These are phyloP conservation scores for Vigna mungo DNA, from an alignment of 306 rosid genomes.

Conservation along the genomic window DNA sequence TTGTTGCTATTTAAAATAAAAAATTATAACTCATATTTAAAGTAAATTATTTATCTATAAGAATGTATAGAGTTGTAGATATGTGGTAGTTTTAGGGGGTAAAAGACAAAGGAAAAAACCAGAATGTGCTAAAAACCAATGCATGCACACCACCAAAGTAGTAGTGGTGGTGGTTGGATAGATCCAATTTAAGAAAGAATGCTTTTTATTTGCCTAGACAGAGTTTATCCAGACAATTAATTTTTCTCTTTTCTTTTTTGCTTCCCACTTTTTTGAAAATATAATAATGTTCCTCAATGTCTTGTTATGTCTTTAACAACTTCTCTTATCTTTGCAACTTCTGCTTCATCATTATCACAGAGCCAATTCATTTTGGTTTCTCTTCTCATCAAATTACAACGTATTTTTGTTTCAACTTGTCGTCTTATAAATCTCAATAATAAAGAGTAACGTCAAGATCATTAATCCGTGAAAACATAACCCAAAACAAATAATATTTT, in stretches of 20 bases:
- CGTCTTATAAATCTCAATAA: background rate
- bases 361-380: background rate
- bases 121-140: background rate
- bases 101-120: background rate
- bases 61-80: too few species aligned
- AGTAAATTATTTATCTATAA: too few species aligned
- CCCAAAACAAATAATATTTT: too few species aligned
- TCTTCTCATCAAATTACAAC: background rate
- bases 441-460: background rate
- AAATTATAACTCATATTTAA: too few species aligned
- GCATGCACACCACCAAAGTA: background rate
- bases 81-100: too few species aligned
- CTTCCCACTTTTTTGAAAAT: background rate
- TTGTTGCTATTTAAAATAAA: too few species aligned
- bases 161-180: background rate
- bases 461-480: too few species aligned
- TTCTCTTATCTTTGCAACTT: background rate
- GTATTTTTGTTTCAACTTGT: background rate
- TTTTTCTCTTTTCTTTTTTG: background rate
- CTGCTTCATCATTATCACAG: background rate
- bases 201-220: background rate
- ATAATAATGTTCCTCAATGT: slow-evolving; percentile 11
- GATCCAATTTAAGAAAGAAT: background rate
- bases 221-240: slow-evolving; percentile 1
- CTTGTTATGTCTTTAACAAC: background rate